Evolutionary conservation across 1,284 basidiomycete genomes (phyloP).

Genomic region (Puccinia coronata): DNA sequence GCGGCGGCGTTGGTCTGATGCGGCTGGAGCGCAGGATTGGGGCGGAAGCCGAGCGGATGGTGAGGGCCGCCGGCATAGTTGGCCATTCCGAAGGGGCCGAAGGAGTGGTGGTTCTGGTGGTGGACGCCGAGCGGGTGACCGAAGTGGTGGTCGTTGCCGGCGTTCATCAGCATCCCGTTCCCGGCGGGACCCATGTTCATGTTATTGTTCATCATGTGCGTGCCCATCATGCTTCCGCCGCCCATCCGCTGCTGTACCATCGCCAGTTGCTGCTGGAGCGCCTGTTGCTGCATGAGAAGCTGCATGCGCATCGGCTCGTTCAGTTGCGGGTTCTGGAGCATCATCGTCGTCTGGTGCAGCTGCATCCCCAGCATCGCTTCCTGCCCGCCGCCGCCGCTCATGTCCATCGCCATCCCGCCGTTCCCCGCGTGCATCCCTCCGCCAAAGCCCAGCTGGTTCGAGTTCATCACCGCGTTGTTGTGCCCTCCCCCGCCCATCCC

Average conservation of each 20-base stretch:
- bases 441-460: slow-evolving; percentile 1
- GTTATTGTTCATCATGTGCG: slow-evolving; percentile 50
- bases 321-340: slow-evolving; percentile 71
- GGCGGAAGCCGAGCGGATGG: slow-evolving; percentile 27
- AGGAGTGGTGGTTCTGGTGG: slow-evolving; percentile 28
- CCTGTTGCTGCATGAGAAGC: slow-evolving; percentile 56
- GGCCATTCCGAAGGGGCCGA: neutral
- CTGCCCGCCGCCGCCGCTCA: slow-evolving; percentile 9
- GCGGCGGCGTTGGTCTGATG: neutral
- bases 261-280: slow-evolving; percentile 52
- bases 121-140: slow-evolving; percentile 11
- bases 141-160: slow-evolving; percentile 22
- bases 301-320: slow-evolving; percentile 72
- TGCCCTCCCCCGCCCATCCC: slow-evolving; percentile 4
- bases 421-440: too few species aligned
- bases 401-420: slow-evolving; percentile 33
- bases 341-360: slow-evolving; percentile 70
- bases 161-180: neutral
- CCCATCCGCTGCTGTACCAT: slow-evolving; percentile 51
- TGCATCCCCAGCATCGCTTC: slow-evolving; percentile 62
- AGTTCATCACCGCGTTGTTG: slow-evolving; percentile 6
- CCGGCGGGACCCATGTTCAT: slow-evolving; percentile 50
- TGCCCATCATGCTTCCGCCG: slow-evolving; percentile 12
- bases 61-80: slow-evolving; percentile 11
- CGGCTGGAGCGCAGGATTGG: neutral